Percentiles rank a stretch among this genome's conserved stretches.
Conservation (phyloP, 306 rosid species). For the Vigna unguiculata region DNA sequence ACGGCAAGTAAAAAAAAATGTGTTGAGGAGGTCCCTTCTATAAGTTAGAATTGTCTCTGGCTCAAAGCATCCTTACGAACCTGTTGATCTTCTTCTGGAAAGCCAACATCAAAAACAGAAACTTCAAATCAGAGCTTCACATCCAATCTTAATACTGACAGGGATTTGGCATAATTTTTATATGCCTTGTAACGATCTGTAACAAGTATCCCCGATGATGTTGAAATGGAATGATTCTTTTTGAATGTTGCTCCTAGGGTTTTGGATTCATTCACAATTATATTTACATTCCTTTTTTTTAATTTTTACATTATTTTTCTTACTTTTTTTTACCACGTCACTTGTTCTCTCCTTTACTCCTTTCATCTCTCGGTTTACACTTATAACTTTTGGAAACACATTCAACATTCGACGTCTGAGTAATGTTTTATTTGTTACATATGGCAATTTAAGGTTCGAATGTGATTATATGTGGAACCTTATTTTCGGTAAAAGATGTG, state of each 20-base stretch:
- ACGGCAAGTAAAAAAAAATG: conserved; percentile 41
- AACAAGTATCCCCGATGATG: neutral
- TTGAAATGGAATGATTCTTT: neutral
- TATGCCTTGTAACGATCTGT: conserved; percentile 32
- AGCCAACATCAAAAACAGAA: neutral
- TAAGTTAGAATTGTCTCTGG: conserved; percentile 36
- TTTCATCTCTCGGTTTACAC: too few relatives aligned
- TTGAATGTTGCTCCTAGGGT: neutral
- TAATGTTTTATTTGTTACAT: too few relatives aligned
- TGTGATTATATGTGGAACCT: too few relatives aligned
- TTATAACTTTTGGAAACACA: too few relatives aligned
- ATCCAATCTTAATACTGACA: conserved; percentile 13
- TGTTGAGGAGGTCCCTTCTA: conserved; percentile 41
- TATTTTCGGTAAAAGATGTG: too few relatives aligned
- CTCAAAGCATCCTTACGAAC: conserved; percentile 1
- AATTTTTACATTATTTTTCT: neutral
- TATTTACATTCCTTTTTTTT: neutral
- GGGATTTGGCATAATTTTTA: conserved; percentile 12
- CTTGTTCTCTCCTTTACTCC: too few relatives aligned
- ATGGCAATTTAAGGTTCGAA: too few relatives aligned
- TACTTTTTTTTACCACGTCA: neutral
- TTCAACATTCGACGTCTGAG: too few relatives aligned
- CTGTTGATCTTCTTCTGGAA: conserved; percentile 26
- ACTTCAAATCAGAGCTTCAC: conserved; percentile 6
- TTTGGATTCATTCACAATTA: neutral